Conservation (phyloP, 805 yeast genomes). For the Saccharomycopsis vini region DNA sequence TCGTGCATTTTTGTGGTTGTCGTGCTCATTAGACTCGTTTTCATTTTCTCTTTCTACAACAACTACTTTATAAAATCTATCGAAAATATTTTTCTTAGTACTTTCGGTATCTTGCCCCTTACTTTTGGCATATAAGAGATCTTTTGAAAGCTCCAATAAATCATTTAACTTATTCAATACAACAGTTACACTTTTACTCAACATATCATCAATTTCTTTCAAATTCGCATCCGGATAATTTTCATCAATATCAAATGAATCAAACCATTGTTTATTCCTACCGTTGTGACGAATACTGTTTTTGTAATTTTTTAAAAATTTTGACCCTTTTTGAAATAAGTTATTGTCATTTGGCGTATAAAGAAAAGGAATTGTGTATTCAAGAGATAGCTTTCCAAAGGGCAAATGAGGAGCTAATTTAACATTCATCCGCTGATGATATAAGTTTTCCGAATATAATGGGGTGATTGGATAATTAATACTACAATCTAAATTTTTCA, state of each 20-base stretch:
- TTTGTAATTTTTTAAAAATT: neutral
- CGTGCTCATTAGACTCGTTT: neutral
- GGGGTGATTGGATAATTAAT: conserved; percentile 10
- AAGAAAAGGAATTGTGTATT: conserved; percentile 11
- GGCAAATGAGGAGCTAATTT: conserved; percentile 1
- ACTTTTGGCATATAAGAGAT: no score
- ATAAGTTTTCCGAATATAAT: conserved; percentile 15
- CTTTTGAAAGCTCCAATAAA: neutral
- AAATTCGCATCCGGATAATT: neutral
- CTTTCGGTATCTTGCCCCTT: no score
- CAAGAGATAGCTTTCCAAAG: neutral
- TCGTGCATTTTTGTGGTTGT: neutral
- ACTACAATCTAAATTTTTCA: conserved; percentile 10
- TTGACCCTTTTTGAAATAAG: neutral
- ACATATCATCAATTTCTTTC: neutral
- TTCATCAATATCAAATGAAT: conserved; percentile 4
- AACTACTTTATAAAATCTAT: no score
- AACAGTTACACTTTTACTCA: conserved; percentile 1
- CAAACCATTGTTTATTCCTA: neutral
- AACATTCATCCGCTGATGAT: conserved; percentile 9
- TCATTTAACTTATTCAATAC: conserved; percentile 4
- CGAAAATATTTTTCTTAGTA: neutral
- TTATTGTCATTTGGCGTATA: conserved; percentile 11
- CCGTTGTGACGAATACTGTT: no score
- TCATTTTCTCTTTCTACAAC: neutral